Conservation (phyloP, 169 alveolate species). For the Eimeria tenella region DNA sequence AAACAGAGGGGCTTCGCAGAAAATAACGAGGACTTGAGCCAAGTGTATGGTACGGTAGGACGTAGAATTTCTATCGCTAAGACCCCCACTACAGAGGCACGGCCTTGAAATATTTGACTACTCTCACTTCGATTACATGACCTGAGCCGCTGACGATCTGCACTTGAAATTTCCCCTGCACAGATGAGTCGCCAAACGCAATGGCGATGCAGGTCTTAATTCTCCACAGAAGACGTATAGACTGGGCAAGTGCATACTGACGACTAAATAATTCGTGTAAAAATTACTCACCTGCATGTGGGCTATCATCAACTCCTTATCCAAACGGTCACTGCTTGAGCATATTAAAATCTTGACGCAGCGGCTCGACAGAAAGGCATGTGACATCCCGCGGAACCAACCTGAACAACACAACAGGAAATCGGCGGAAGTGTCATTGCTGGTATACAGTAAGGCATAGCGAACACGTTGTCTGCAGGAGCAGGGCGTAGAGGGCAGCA, state of each 20-base stretch:
- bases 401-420: conserved; percentile 71
- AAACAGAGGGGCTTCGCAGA: not conserved
- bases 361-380: conserved; percentile 86
- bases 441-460: no score
- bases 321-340: conserved; percentile 93
- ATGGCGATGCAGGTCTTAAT: not conserved
- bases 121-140: conserved; percentile 88
- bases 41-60: not conserved
- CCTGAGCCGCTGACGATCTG: conserved; percentile 89
- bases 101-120: not conserved
- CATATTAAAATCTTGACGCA: conserved; percentile 88
- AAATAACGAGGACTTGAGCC: not conserved
- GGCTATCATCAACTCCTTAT: conserved; percentile 92
- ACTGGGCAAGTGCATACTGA: not conserved
- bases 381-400: conserved; percentile 92
- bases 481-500: not conserved
- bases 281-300: conserved; percentile 84
- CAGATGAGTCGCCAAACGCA: not conserved
- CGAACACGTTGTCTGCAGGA: not conserved
- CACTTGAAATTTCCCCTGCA: conserved; percentile 91
- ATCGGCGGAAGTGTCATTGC: not conserved
- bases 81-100: not conserved
- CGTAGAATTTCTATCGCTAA: not conserved
- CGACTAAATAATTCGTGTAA: not conserved
- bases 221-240: not conserved